phyloP scores from a whole-genome alignment of 352 stramenopile species.

The Phytophthora colocasiae region DNA sequence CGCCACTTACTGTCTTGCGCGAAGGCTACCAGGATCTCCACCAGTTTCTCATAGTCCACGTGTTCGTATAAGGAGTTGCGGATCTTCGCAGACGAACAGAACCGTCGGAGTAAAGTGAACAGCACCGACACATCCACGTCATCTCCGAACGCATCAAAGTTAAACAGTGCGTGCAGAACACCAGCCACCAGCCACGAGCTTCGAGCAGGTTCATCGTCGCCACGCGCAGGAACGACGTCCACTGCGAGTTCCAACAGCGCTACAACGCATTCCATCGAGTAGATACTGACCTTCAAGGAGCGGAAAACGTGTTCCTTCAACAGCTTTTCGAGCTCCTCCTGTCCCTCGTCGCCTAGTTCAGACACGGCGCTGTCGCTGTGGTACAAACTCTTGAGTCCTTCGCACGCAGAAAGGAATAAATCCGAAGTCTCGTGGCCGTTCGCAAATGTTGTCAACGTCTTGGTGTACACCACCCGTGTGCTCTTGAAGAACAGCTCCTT shows the following conservation, averaged over 20 bases:
- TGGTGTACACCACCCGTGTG: conserved; percentile 41
- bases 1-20: conserved; percentile 41
- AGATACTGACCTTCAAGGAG: conserved; percentile 47
- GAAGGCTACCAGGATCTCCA: conserved; percentile 49
- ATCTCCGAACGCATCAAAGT: conserved; percentile 41
- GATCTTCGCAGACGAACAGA: conserved; percentile 45
- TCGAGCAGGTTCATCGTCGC: conserved; percentile 31
- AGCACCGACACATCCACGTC: conserved; percentile 56
- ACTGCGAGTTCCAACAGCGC: conserved; percentile 53
- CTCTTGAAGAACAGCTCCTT: conserved; percentile 28
- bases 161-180: conserved; percentile 55
- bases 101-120: conserved; percentile 50
- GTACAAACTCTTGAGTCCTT: conserved; percentile 51
- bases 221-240: conserved; percentile 15
- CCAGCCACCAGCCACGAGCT: conserved; percentile 60
- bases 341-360: conserved; percentile 14
- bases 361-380: conserved; percentile 35
- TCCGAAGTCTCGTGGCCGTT: conserved; percentile 46
- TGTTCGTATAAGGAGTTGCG: conserved; percentile 55
- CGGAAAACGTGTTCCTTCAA: conserved; percentile 42
- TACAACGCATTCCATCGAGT: conserved; percentile 68
- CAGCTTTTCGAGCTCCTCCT: conserved; percentile 34
- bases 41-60: conserved; percentile 48
- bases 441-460: conserved; percentile 47
- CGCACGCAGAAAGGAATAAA: conserved; percentile 54